These are phyloP conservation scores for Oryza glumipatula DNA, from an alignment of 176 grass and related monocot genomes.

Conservation along the genomic window DNA sequence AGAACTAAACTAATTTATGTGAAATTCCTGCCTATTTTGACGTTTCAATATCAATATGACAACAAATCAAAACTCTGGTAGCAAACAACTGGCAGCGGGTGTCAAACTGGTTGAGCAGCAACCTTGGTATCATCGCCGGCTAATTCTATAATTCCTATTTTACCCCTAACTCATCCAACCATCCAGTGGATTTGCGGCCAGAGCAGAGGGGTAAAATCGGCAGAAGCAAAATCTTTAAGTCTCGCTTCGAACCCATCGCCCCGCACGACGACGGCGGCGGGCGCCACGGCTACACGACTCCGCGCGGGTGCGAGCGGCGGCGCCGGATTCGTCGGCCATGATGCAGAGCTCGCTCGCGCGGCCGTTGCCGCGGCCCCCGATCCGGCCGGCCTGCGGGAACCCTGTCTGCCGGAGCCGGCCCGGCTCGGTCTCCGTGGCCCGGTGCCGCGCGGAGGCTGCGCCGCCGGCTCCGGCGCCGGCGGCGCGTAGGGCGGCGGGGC, in stretches of 20 bases:
- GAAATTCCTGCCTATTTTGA: neutral
- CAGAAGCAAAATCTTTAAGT: neutral
- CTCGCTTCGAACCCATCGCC: slow-evolving; percentile 35
- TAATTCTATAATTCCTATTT: neutral
- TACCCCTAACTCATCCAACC: neutral
- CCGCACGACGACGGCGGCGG: neutral
- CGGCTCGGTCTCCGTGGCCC: neutral
- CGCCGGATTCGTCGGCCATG: too few species aligned
- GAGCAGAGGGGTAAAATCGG: slow-evolving; percentile 2
- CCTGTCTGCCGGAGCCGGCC: neutral
- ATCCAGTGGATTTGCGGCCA: neutral
- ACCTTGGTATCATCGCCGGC: slow-evolving; percentile 45
- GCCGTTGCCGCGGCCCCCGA: slow-evolving; percentile 7
- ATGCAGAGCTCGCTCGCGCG: neutral
- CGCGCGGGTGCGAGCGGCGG: too few species aligned
- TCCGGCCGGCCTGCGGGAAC: neutral
- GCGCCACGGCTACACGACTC: neutral
- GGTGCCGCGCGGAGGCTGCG: slow-evolving; percentile 44
- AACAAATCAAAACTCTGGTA: neutral
- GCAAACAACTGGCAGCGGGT: neutral
- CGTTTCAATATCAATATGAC: neutral
- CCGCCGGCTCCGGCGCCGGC: slow-evolving; percentile 21
- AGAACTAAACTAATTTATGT: too few species aligned
- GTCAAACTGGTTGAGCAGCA: neutral
- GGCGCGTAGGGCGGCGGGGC: slow-evolving; percentile 51